These are phyloP conservation scores for Carpinus fangiana DNA, from an alignment of 306 rosid species.

Conservation along the genomic window DNA sequence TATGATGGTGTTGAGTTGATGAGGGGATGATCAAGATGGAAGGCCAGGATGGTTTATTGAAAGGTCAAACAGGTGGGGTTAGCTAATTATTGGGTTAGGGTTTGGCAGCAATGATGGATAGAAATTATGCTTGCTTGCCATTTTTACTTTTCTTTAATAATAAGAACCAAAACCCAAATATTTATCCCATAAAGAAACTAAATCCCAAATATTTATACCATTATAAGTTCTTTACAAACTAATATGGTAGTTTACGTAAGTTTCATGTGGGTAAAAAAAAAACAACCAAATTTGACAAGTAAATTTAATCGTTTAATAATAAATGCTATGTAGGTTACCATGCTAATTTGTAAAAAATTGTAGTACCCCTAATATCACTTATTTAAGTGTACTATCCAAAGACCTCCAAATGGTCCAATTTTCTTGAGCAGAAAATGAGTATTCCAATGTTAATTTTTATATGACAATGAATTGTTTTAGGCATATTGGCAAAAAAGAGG, in stretches of 20 bases:
- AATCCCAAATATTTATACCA: background rate
- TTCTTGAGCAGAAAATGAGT: background rate
- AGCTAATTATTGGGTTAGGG: conserved; percentile 28
- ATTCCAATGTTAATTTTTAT: background rate
- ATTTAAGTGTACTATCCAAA: no score
- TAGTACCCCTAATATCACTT: no score
- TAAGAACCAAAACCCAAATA: background rate
- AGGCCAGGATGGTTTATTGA: conserved; percentile 25
- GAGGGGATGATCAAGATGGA: conserved; percentile 20
- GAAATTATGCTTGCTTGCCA: conserved; percentile 5
- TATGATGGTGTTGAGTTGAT: conserved; percentile 18
- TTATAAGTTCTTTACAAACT: no score
- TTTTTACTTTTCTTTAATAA: background rate
- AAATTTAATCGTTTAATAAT: no score
- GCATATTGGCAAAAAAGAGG: background rate
- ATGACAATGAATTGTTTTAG: background rate
- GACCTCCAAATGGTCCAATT: background rate
- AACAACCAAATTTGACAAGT: no score
- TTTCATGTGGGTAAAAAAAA: no score
- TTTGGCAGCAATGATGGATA: background rate
- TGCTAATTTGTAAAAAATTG: no score
- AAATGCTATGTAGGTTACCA: no score
- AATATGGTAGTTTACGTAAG: no score
- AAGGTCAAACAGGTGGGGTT: conserved; percentile 21
- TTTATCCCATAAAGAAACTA: background rate